These are phyloP conservation scores for Maudiozyma pseudohumilis DNA, from an alignment of 805 yeast species.

Conservation along the genomic window DNA sequence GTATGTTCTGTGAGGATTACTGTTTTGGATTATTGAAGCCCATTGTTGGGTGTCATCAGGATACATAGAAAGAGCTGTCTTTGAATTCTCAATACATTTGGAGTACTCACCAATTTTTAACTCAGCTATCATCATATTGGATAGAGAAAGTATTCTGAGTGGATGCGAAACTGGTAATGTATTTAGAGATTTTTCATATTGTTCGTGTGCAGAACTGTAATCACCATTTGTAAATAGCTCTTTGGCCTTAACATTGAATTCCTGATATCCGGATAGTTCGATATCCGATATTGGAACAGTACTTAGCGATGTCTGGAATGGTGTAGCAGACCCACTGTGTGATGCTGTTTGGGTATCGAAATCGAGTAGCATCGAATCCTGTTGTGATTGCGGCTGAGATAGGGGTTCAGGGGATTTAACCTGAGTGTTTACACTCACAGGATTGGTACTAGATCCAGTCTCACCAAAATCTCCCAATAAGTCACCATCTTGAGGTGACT, in stretches of 20 bases:
- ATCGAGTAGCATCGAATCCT: constrained; percentile 9
- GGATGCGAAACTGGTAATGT: constrained; percentile 57
- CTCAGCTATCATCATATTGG: constrained; percentile 64
- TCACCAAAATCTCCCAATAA: constrained; percentile 9
- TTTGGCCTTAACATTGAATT: constrained; percentile 47
- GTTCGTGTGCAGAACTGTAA: constrained; percentile 52
- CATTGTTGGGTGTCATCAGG: constrained; percentile 27
- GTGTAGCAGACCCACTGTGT: background rate
- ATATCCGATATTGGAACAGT: constrained; percentile 18
- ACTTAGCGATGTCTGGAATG: background rate
- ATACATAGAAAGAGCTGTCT: constrained; percentile 25
- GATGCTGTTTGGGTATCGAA: constrained; percentile 7
- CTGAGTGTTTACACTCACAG: too few species aligned
- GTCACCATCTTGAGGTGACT: constrained; percentile 6
- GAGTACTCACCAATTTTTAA: constrained; percentile 62
- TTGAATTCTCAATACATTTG: constrained; percentile 24
- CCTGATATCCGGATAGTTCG: constrained; percentile 33
- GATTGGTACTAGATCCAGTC: background rate
- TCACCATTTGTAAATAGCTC: constrained; percentile 73
- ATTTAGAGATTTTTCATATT: constrained; percentile 47
- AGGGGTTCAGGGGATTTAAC: background rate
- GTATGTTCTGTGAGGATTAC: constrained; percentile 18
- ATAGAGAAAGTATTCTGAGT: constrained; percentile 53
- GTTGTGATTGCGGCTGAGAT: background rate
- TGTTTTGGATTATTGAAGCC: constrained; percentile 36